Evolutionary conservation across 352 stramenopile species (phyloP), one percentile per base, ranked within the genome.

Genomic region (Globisporangium takayamanum): DNA sequence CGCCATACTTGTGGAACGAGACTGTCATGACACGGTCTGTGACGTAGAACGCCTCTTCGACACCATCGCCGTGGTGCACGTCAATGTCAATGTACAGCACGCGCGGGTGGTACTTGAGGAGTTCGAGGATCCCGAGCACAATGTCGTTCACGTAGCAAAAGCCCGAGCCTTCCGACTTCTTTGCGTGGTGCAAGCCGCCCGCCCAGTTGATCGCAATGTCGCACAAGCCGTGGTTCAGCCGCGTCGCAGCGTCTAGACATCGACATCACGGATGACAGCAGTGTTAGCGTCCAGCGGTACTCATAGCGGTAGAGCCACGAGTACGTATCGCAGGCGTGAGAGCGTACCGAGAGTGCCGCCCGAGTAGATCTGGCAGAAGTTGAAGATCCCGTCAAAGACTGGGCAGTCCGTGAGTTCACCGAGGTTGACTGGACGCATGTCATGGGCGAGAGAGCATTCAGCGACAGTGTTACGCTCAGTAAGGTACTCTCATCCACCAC

Each of bases 111-210:
- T 79, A 84, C 74, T 99, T 99, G 26, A 99, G 78, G 20, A 99
- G 73, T 68, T 99, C 97, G 36, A 99, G 67, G 73, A 99, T 99
- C 33, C 94, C 97, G 26, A 99, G 76, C 41, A 99, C 97, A 64
- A 94, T 98, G 74, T 99, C 97, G 73, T 99, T 99, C 48, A 99
- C 93, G 72, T 99, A 99, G 77, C 97, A 99, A 73, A 99, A 99
- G 41, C 97, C 97, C 39, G 85, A 98, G 15, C 97, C 97, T 70
- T 99, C 97, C 18, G 92, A 96, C 64, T 98, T 98, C 70, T 99
- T 99, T 25, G 97, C 97, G 76, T 99, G 97, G 72, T 99, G 97
- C 54, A 99, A 67, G 26, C 97, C 97, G 41, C 97, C 97, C 18
- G 94, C 88, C 95, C 97, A 99, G 73, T 99, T 99, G 70, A 99